Base-by-base conservation (phyloP, 1,139 yeast genomes). In the Saccharomycopsis crataegensis region DNA sequence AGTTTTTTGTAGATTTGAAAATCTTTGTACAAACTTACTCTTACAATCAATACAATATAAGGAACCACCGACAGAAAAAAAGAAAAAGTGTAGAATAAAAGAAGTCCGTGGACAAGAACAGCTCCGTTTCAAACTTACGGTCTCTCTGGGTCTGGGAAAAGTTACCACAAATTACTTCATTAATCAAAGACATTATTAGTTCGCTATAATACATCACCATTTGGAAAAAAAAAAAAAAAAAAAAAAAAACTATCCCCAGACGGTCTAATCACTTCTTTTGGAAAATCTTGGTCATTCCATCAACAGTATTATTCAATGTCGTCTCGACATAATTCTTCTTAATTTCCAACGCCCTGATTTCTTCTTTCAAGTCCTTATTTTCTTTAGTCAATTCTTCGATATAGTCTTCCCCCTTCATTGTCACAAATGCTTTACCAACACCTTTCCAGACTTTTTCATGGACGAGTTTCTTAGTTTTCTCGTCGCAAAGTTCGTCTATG, bases 321-420 rank as follows among this genome's bases (percentile, higher is more conserved):
- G 54, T 52, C 16, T 55, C 58, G 11, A 55, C 43, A 40, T 55
- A 57, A n/a, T 55, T 52, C 44, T 57, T 51, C 49, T 57, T 57
- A 14, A 51, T 57, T 6, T 55, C 42, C 42, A 57, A 51, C 3
- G 46, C 31, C 36, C 45, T 49, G 28, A 57, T 44, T 17, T 55
- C 56, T 7, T 55, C 58, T 17, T 54, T 54, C 17, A 52, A 38
- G 8, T 44, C 52, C 8, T n/a, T 16, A 42, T 52, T 55, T 36
- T 55, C 56, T 31, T 40, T 45, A 3, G 43, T 41, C 8, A 57
- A 14, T 32, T 57, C 54, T 4, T 40, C 14, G 4, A 41, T n/a
- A 33, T 55, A 55, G 3, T 49, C 46, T 11, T 43, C 34, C 6
- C 48, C 46, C 11, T 14, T n/a, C 22, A 41, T 34, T 12, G 36